These are phyloP conservation scores for Cystobasidium ongulense DNA, from an alignment of 768 basidiomycete genomes.

Conservation along the genomic window DNA sequence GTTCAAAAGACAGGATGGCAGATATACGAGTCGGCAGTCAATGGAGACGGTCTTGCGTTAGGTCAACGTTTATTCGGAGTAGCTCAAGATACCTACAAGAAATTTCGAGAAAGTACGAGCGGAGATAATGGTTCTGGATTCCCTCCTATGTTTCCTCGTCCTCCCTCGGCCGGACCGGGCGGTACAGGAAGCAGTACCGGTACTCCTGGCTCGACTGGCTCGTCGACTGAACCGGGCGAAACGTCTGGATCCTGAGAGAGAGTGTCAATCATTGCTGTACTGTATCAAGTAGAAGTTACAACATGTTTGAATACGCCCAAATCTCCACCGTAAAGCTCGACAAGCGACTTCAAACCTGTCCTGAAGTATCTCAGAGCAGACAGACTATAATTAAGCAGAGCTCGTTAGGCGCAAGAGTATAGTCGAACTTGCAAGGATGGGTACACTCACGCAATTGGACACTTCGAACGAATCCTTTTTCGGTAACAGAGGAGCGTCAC, in stretches of 20 bases:
- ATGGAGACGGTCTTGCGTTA: constrained; percentile 19
- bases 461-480: no score
- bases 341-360: no score
- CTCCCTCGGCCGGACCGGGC: neutral
- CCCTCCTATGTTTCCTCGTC: constrained; percentile 1
- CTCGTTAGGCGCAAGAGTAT: no score
- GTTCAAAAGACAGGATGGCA: neutral
- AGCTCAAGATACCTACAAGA: constrained; percentile 7
- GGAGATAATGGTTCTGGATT: neutral
- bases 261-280: no score
- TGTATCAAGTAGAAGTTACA: no score
- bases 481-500: no score
- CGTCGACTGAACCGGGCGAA: neutral
- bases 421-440: no score
- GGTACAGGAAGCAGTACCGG: neutral
- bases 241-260: neutral
- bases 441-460: no score
- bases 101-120: neutral
- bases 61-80: constrained; percentile 7
- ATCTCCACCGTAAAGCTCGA: no score
- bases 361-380: no score
- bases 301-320: no score
- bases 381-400: no score
- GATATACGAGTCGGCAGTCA: constrained; percentile 12
- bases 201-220: neutral